Evolutionary conservation across 1,139 yeast genomes (phyloP), one percentile per base, ranked within the genome.

Genomic region (Suhomyces panamericanus): DNA sequence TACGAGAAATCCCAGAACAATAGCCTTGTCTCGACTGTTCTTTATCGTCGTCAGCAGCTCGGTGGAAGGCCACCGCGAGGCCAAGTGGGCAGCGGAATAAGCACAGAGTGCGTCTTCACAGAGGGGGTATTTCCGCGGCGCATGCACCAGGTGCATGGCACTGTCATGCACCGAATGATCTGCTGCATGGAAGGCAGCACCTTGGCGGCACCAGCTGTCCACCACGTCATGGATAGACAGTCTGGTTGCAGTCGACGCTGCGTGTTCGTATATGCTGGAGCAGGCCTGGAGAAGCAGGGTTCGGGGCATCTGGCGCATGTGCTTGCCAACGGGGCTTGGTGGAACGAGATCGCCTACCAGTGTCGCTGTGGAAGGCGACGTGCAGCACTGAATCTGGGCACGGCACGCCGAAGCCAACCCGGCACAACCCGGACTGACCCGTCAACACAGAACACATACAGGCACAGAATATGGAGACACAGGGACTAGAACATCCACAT

Each of bases 121-220:
- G 9, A 5, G 9, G 24, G 24, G 24, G 24, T 6, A 20, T 32
- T 17, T 32, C 9, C 35, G 12, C 4, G 6, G 13, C 30, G 22
- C 36, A 17, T 34, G 15, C 14, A 9, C 14, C 28, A 15, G 12
- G 26, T 26, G 22, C 28, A 27, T 16, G 15, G 5, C 22, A 8
- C 16, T 16, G 13, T 30, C 31, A 31, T 38, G 40, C 40, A 38
- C 20, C 30, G 40, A 38, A 30, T 20, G 24, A 30, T 38, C 40
- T 10, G 20, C 13, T 32, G 33, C 40, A 31, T 38, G 20, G 29
- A 26, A 34, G 15, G 36, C 29, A 24, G 16, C 29, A 24, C 12
- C 35, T 34, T 34, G 36, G 36, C 36, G 36, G 36, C 36, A 12
- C 27, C 24, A 5, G n/a, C 24, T 20, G 24, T 20, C 8, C 24